These are phyloP conservation scores for Ambispora gerdemannii DNA, from an alignment of 192 early-diverging fungal species.

Conservation along the genomic window DNA sequence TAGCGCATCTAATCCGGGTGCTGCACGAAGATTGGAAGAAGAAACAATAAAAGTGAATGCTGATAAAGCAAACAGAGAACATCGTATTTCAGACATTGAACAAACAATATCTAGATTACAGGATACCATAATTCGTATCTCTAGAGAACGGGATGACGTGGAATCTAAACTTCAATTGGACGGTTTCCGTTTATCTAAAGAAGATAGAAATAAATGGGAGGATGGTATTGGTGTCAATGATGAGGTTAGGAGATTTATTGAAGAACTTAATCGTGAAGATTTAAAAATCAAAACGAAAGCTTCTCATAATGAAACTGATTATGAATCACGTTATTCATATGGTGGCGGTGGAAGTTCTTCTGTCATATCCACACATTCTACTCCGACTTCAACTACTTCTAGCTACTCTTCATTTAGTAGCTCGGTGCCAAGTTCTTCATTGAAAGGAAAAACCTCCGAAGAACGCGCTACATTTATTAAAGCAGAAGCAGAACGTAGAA, in stretches of 20 bases:
- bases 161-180: constrained; percentile 22
- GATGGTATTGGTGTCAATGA: constrained; percentile 47
- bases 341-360: constrained; percentile 8
- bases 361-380: not conserved
- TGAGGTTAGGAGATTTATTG: constrained; percentile 44
- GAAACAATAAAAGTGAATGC: constrained; percentile 40
- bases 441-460: constrained; percentile 40
- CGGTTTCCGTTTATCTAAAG: constrained; percentile 3
- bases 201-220: constrained; percentile 40
- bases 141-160: constrained; percentile 39
- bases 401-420: constrained; percentile 28
- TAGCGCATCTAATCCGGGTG: constrained; percentile 12
- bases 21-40: constrained; percentile 39
- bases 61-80: constrained; percentile 44
- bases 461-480: constrained; percentile 48
- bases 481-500: constrained; percentile 49
- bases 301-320: not conserved
- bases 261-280: constrained; percentile 36
- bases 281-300: not conserved
- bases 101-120: constrained; percentile 42
- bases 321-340: not conserved
- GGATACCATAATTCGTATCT: constrained; percentile 34
- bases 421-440: constrained; percentile 31
- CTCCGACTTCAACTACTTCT: constrained; percentile 18
- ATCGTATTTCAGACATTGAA: constrained; percentile 43